Evolutionary conservation across 2,329 filamentous ascomycete genomes (phyloP).

Genomic region (Claviceps humidiphila): DNA sequence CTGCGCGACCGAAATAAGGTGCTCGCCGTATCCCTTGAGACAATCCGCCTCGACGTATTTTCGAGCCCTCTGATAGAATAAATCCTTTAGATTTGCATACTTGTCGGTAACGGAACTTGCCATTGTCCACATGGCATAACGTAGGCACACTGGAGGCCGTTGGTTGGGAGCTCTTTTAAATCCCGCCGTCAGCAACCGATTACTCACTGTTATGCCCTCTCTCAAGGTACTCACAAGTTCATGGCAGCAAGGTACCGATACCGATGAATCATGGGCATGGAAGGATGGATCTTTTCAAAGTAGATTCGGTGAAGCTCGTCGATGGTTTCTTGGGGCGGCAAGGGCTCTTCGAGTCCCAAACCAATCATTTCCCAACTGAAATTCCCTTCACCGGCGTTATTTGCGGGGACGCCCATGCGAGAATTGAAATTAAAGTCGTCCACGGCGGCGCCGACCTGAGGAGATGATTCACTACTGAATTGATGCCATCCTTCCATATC

Average conservation of each 20-base stretch:
- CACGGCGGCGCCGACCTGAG: constrained; percentile 27
- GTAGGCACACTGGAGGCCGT: constrained; percentile 73
- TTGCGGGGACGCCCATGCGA: constrained; percentile 36
- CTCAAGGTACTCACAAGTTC: constrained; percentile 46
- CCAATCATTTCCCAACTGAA: constrained; percentile 71
- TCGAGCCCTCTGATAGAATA: constrained; percentile 79
- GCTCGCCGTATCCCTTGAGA: constrained; percentile 83
- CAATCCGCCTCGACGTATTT: constrained; percentile 87
- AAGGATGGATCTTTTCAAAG: constrained; percentile 82
- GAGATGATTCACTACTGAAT: constrained; percentile 37
- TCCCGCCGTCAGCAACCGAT: neutral
- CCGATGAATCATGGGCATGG: constrained; percentile 77
- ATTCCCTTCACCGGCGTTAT: constrained; percentile 33
- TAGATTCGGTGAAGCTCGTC: constrained; percentile 83
- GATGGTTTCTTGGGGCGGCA: constrained; percentile 49
- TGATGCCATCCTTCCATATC: constrained; percentile 44
- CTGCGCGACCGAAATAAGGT: constrained; percentile 73
- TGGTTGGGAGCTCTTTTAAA: constrained; percentile 54
- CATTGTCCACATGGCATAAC: constrained; percentile 93
- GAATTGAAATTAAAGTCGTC: constrained; percentile 47
- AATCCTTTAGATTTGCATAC: constrained; percentile 63
- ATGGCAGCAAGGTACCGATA: constrained; percentile 78
- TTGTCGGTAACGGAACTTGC: constrained; percentile 79
- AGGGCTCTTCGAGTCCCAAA: constrained; percentile 43
- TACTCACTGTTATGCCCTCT: neutral